These are phyloP conservation scores for Clavispora phyllophila DNA, from an alignment of 805 yeast genomes.

Conservation along the genomic window DNA sequence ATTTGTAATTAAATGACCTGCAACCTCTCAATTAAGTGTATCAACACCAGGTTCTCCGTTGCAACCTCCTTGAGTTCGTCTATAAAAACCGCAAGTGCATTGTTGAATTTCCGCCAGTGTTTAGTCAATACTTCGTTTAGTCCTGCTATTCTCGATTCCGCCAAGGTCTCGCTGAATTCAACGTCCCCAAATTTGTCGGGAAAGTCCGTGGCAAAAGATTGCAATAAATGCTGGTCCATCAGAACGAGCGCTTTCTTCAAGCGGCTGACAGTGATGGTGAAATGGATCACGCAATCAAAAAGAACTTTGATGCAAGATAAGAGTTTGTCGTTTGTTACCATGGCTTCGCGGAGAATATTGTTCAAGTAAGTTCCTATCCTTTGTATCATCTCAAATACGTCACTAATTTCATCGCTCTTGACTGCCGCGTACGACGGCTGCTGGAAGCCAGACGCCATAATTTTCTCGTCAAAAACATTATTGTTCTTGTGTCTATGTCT, in stretches of 20 bases:
- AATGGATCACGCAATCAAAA: conserved; percentile 44
- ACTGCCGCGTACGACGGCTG: conserved; percentile 3
- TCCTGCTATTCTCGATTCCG: conserved; percentile 14
- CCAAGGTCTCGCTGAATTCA: conserved; percentile 30
- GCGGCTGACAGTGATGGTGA: conserved; percentile 45
- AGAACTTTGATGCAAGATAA: conserved; percentile 43
- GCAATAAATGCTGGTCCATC: conserved; percentile 44
- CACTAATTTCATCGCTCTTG: conserved; percentile 5
- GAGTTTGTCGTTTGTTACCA: conserved; percentile 56
- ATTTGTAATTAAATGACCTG: neutral
- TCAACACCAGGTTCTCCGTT: conserved; percentile 11
- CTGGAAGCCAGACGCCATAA: conserved; percentile 7
- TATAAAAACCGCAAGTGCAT: conserved; percentile 6
- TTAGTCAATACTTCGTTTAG: conserved; percentile 14
- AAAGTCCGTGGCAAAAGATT: conserved; percentile 24
- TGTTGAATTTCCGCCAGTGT: conserved; percentile 14
- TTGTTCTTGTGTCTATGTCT: conserved; percentile 13
- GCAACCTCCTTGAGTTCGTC: conserved; percentile 9
- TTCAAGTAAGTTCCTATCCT: conserved; percentile 55
- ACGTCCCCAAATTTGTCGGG: conserved; percentile 32
- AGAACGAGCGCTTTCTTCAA: conserved; percentile 48
- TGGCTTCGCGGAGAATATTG: conserved; percentile 58
- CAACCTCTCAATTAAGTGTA: conserved; percentile 9
- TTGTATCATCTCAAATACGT: conserved; percentile 28
- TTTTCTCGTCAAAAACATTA: conserved; percentile 21